Percentiles rank a stretch among this genome's conserved stretches.
phyloP scores from a whole-genome alignment of 2,329 filamentous ascomycete genomes.

The Aureobasidium sp. region DNA sequence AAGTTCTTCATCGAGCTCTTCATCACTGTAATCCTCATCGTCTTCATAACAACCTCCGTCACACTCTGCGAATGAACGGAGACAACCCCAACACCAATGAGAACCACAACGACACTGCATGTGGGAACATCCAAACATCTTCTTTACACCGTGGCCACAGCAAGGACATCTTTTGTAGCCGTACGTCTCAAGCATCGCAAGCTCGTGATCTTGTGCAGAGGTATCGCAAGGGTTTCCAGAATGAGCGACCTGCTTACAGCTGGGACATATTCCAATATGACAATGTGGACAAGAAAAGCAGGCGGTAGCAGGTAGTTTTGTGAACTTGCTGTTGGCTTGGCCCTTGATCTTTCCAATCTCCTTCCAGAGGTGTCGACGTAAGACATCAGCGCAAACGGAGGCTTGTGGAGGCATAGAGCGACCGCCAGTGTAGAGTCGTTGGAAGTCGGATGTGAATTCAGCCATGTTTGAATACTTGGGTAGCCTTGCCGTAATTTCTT shows the following conservation, averaged over 20 bases:
- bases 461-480: not conserved
- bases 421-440: conserved; percentile 2
- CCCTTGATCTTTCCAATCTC: conserved; percentile 17
- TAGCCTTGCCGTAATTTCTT: not conserved
- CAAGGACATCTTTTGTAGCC: conserved; percentile 58
- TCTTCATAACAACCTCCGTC: conserved; percentile 31
- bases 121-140: conserved; percentile 55
- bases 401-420: not conserved
- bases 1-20: too few relatives aligned
- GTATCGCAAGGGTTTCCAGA: conserved; percentile 39
- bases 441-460: conserved; percentile 9
- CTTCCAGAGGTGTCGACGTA: conserved; percentile 9
- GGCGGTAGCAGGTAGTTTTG: conserved; percentile 1
- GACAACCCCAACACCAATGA: conserved; percentile 57
- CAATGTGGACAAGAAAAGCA: conserved; percentile 51
- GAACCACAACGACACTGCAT: conserved; percentile 56
- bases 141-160: conserved; percentile 51
- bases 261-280: conserved; percentile 44
- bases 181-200: conserved; percentile 45
- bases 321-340: not conserved
- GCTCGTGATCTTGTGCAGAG: conserved; percentile 39
- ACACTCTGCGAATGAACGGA: conserved; percentile 38
- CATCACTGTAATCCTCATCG: conserved; percentile 34
- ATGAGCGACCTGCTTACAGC: conserved; percentile 50
- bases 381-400: not conserved